Conservation (phyloP, 2,329 filamentous ascomycete species). For the Scopulariopsis brevicaulis region DNA sequence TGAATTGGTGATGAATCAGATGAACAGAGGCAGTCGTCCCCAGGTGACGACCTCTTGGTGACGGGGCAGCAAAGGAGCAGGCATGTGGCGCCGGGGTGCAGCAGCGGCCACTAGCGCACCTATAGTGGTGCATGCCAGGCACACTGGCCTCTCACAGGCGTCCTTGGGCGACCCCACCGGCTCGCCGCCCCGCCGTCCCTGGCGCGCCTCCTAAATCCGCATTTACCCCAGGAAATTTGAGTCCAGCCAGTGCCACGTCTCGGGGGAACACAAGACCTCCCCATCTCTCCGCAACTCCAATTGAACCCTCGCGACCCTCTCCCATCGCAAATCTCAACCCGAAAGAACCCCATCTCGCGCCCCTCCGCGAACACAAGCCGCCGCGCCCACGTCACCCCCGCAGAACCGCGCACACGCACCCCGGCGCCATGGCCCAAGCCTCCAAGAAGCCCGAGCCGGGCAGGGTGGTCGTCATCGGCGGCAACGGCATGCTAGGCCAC, state of each 20-base stretch:
- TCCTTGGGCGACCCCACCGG: not conserved
- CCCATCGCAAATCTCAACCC: not conserved
- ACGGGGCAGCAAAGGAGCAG: not conserved
- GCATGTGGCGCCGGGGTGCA: not conserved
- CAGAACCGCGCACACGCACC: not conserved
- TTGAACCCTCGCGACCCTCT: not conserved
- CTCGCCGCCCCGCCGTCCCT: not conserved
- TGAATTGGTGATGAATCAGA: not conserved
- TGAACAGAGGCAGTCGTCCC: no score
- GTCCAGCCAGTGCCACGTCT: not conserved
- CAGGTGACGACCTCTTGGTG: no score
- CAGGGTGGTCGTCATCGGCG: conserved; percentile 67
- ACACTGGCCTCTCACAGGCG: not conserved
- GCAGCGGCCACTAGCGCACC: not conserved
- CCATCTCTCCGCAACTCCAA: not conserved
- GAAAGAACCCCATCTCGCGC: not conserved
- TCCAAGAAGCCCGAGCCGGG: conserved; percentile 40
- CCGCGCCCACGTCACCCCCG: not conserved
- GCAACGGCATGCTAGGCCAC: conserved; percentile 75
- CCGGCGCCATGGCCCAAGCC: conserved; percentile 8
- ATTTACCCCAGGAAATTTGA: conserved; percentile 5
- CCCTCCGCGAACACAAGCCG: not conserved
- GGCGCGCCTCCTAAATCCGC: not conserved
- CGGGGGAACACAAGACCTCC: not conserved
- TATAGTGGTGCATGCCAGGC: not conserved